Evolutionary conservation across 441 rosid species (phyloP).

Genomic region (Capsella rubella): DNA sequence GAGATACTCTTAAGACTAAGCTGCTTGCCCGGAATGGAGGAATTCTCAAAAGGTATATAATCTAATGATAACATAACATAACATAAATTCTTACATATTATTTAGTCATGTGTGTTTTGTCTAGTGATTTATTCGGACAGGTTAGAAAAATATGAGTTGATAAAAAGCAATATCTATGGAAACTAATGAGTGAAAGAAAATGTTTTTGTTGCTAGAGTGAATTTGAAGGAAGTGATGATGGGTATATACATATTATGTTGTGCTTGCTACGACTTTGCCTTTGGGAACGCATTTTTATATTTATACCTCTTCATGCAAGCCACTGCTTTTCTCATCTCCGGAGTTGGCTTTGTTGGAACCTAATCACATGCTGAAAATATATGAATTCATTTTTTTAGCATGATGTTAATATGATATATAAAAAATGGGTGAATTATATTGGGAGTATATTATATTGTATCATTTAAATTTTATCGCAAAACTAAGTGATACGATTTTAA

Average conservation of each 20-base stretch:
- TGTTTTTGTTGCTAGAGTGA: constrained; percentile 39
- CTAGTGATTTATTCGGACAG: neutral
- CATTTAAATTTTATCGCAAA: too few relatives aligned
- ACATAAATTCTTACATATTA: neutral
- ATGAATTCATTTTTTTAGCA: neutral
- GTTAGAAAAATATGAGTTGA: neutral
- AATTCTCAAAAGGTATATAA: constrained; percentile 47
- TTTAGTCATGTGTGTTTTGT: neutral
- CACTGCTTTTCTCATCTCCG: constrained; percentile 50
- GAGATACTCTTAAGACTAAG: constrained; percentile 42
- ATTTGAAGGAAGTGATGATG: constrained; percentile 48
- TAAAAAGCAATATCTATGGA: neutral
- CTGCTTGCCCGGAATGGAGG: constrained; percentile 35
- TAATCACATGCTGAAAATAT: neutral
- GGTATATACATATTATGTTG: constrained; percentile 48
- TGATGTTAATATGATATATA: neutral
- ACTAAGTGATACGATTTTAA: too few relatives aligned
- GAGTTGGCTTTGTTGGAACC: constrained; percentile 41
- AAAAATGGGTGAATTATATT: too few relatives aligned
- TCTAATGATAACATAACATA: neutral
- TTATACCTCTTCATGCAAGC: constrained; percentile 56
- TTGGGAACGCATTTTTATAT: constrained; percentile 47
- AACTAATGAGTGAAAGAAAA: constrained; percentile 4
- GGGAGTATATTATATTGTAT: too few relatives aligned
- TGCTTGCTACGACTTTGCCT: constrained; percentile 46